Evolutionary conservation across 164 flowering plant genomes (phyloP).

Genomic region (Chloranthus sessilifolius): DNA sequence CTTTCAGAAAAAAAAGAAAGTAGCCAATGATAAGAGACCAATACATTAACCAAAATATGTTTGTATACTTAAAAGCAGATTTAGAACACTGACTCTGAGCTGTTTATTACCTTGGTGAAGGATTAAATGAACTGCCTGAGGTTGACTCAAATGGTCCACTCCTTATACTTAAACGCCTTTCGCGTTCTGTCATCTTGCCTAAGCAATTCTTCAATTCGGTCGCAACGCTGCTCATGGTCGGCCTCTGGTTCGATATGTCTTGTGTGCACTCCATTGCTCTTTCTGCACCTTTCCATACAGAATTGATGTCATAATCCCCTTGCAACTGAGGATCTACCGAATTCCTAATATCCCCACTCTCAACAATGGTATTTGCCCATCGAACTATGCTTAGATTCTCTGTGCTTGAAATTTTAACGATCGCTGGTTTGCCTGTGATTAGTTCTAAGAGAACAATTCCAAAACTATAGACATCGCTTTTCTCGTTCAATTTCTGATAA

Average conservation of each 20-base stretch:
- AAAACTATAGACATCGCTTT: slow-evolving; percentile 52
- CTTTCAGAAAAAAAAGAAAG: no score
- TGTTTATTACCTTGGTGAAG: no score
- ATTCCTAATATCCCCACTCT: slow-evolving; percentile 27
- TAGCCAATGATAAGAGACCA: no score
- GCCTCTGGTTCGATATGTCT: slow-evolving; percentile 22
- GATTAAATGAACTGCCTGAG: no score
- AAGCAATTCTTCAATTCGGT: no score
- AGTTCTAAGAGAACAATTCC: slow-evolving; percentile 47
- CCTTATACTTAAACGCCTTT: no score
- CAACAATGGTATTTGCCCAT: slow-evolving; percentile 31
- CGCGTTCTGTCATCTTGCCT: no score
- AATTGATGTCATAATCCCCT: slow-evolving; percentile 23
- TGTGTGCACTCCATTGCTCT: slow-evolving; percentile 40
- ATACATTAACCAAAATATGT: no score
- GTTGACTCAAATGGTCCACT: no score
- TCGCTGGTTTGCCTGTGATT: slow-evolving; percentile 34
- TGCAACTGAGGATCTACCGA: slow-evolving; percentile 35
- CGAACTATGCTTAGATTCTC: slow-evolving; percentile 21
- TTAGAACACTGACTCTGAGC: no score
- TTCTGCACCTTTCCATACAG: slow-evolving; percentile 43
- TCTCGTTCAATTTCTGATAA: slow-evolving; percentile 30
- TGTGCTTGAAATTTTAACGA: background rate
- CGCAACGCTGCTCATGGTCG: slow-evolving; percentile 30
- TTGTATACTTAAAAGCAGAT: no score